These are phyloP conservation scores for Moesziomyces sp. DNA, from an alignment of 1,284 basidiomycete species.

Conservation along the genomic window DNA sequence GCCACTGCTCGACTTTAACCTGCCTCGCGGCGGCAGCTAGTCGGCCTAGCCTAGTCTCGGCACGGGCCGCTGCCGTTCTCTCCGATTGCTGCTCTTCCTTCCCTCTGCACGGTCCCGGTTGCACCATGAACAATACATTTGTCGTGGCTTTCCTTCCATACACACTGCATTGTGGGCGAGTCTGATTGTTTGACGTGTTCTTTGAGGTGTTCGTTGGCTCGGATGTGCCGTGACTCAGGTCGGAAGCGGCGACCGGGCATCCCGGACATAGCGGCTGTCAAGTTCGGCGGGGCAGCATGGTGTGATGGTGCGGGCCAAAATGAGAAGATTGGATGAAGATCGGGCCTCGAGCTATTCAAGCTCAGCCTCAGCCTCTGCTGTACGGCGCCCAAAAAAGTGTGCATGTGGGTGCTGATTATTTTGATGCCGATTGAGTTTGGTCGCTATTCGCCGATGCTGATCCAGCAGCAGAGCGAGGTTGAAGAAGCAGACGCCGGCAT, in stretches of 20 bases:
- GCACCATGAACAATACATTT: conserved; percentile 2
- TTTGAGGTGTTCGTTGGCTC: background rate
- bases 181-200: background rate
- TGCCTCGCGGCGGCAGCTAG: conserved; percentile 12
- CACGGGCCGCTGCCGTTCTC: background rate
- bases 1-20: conserved; percentile 39
- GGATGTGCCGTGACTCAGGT: background rate
- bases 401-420: too few relatives aligned
- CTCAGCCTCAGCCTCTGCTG: too few relatives aligned
- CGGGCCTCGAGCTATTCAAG: too few relatives aligned
- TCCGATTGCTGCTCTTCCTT: background rate
- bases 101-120: background rate
- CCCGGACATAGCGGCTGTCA: background rate
- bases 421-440: background rate
- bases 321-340: too few relatives aligned
- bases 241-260: background rate
- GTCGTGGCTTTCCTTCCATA: background rate
- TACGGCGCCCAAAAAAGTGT: too few relatives aligned
- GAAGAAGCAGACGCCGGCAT: conserved; percentile 18
- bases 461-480: background rate
- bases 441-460: background rate
- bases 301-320: too few relatives aligned
- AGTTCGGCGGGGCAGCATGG: background rate
- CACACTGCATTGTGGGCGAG: too few relatives aligned
- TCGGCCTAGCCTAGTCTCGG: background rate